Evolutionary conservation across 2,329 filamentous ascomycete genomes (phyloP).

Genomic region (Ophiobolus disseminans): DNA sequence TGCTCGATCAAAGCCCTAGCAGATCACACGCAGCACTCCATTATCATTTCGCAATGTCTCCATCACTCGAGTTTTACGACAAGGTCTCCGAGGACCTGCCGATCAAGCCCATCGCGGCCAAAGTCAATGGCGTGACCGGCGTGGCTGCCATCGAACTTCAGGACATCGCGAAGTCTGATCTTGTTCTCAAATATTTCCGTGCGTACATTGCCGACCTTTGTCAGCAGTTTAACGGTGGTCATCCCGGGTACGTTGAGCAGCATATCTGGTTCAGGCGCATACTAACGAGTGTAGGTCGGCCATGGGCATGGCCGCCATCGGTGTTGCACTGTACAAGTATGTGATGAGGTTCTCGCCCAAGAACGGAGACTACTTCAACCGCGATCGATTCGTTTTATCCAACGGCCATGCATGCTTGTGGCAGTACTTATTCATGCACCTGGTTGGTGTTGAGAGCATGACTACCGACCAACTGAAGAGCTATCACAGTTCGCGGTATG

Average conservation of each 20-base stretch:
- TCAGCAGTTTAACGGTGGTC: slow-evolving; percentile 73
- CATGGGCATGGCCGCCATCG: slow-evolving; percentile 69
- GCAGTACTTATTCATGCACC: slow-evolving; percentile 62
- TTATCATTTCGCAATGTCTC: slow-evolving; percentile 9
- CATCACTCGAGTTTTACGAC: slow-evolving; percentile 16
- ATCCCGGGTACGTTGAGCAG: slow-evolving; percentile 70
- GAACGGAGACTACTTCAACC: slow-evolving; percentile 64
- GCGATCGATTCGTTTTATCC: slow-evolving; percentile 68
- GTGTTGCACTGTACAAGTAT: slow-evolving; percentile 67
- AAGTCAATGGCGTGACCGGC: slow-evolving; percentile 17
- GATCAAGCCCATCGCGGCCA: slow-evolving; percentile 15
- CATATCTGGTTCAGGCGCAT: no score
- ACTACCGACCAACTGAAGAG: slow-evolving; percentile 64
- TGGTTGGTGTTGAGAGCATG: slow-evolving; percentile 62
- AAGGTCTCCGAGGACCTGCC: slow-evolving; percentile 14
- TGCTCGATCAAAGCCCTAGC: not conserved
- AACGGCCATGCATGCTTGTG: slow-evolving; percentile 66
- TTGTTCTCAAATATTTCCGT: slow-evolving; percentile 67
- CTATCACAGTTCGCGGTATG: slow-evolving; percentile 58
- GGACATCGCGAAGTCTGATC: slow-evolving; percentile 41
- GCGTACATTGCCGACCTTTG: slow-evolving; percentile 72
- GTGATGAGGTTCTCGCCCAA: slow-evolving; percentile 66
- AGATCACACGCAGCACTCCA: not conserved
- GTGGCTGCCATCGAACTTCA: slow-evolving; percentile 15
- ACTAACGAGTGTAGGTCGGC: slow-evolving; percentile 59